These are phyloP conservation scores for Hypoxylon sp. DNA, from an alignment of 2,329 filamentous ascomycete species.

Conservation along the genomic window DNA sequence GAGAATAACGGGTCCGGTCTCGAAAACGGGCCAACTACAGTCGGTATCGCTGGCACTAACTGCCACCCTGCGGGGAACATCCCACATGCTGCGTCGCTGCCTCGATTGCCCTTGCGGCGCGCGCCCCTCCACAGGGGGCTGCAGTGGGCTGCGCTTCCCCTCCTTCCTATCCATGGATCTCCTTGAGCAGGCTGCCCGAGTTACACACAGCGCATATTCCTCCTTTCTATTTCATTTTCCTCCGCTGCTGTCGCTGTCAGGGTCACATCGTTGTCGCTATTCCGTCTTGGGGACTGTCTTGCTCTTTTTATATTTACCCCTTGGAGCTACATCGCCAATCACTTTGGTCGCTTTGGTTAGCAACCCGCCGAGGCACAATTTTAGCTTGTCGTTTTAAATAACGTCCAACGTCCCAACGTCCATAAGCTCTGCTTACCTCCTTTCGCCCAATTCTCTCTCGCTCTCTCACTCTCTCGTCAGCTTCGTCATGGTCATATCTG, in stretches of 20 bases:
- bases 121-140: constrained; percentile 21
- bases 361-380: constrained; percentile 12
- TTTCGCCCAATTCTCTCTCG: constrained; percentile 1
- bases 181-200: constrained; percentile 19
- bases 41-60: constrained; percentile 25
- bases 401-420: constrained; percentile 27
- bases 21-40: constrained; percentile 44
- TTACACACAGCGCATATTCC: constrained; percentile 42
- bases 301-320: constrained; percentile 25
- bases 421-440: constrained; percentile 29
- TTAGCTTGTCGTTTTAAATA: constrained; percentile 31
- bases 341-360: constrained; percentile 14
- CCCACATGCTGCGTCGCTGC: constrained; percentile 11
- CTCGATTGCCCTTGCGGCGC: constrained; percentile 21
- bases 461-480: constrained; percentile 30
- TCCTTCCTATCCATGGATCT: constrained; percentile 24
- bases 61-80: constrained; percentile 43
- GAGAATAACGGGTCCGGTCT: constrained; percentile 42
- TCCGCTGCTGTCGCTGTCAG: constrained; percentile 1
- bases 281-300: constrained; percentile 26
- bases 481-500: constrained; percentile 26
- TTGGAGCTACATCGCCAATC: constrained; percentile 34
- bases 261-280: constrained; percentile 5
- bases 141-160: neutral
- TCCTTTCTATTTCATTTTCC: constrained; percentile 11